A percentile compares a stretch with the other conserved stretches of the same genome.
phyloP scores from a whole-genome alignment of 2,329 filamentous ascomycete species.

The Periconia digitata region DNA sequence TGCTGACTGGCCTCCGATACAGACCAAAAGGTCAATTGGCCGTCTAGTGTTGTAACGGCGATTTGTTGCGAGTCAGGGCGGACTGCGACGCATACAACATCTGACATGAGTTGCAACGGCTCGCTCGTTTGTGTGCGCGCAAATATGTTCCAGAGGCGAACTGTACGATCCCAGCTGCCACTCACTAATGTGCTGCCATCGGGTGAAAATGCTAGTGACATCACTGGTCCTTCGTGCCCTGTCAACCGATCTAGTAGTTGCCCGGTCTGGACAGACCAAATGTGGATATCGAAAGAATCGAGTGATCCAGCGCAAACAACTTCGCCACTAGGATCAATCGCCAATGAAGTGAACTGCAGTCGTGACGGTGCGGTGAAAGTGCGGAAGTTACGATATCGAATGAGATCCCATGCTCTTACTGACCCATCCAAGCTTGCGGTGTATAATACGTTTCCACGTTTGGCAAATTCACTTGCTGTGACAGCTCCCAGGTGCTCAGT shows the following conservation, averaged over 20 bases:
- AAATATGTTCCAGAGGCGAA: slow-evolving; percentile 95
- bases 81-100: slow-evolving; percentile 83
- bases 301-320: slow-evolving; percentile 93
- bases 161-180: slow-evolving; percentile 95
- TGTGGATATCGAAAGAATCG: slow-evolving; percentile 95
- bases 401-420: slow-evolving; percentile 91
- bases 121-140: slow-evolving; percentile 92
- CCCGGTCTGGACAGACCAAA: slow-evolving; percentile 98
- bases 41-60: slow-evolving; percentile 88
- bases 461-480: slow-evolving; percentile 91
- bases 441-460: slow-evolving; percentile 92
- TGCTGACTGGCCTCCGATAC: slow-evolving; percentile 85
- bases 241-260: slow-evolving; percentile 88
- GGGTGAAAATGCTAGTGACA: slow-evolving; percentile 82
- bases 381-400: slow-evolving; percentile 93
- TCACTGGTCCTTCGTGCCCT: slow-evolving; percentile 92
- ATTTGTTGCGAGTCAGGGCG: slow-evolving; percentile 89
- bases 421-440: slow-evolving; percentile 94
- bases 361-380: slow-evolving; percentile 94
- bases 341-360: slow-evolving; percentile 88
- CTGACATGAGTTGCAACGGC: slow-evolving; percentile 86
- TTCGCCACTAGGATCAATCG: slow-evolving; percentile 96
- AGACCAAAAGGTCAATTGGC: slow-evolving; percentile 93
- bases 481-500: slow-evolving; percentile 95
- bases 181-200: slow-evolving; percentile 83